Evolutionary conservation across 805 yeast genomes (phyloP), one percentile per base, ranked within the genome.

Genomic region (Blastobotrys attinorum): DNA sequence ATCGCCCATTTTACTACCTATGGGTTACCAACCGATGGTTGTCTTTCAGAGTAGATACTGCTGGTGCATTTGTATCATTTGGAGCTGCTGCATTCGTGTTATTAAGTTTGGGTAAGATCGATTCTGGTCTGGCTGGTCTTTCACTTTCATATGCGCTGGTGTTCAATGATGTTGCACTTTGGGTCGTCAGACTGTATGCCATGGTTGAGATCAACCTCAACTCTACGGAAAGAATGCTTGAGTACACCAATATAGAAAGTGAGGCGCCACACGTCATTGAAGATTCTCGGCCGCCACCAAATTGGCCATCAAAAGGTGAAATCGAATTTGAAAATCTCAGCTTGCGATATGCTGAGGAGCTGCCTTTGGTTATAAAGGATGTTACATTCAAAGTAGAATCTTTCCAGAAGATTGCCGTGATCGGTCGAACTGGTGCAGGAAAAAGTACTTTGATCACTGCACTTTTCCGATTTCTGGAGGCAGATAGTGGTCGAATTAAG

Each of bases 351-450:
- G 89, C 96, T 8, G 86, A 92, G n/a, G 78, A 78, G 31, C 68
- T 89, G 52, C 97, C 97, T n/a, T 70, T 77, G 53, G 98, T 92
- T 31, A 88, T 92, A 57, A 86, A 88, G 59, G 76, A 82, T 53
- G 95, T 88, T 23, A 66, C 92, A 0, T 90, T 92, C 65, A 73
- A 77, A 37, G 94, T 90, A 29, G 77, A 77, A 39, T 79, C 95
- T 22, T 78, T 75, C 49, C 72, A 77, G 54, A 92, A 92, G 62
- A 77, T 90, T 53, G 98, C 97, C 58, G 83, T 90, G 59, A 97
- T 92, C 46, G 98, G 98, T 22, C 80, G 98, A 64, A 90, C 98
- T 0, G 98, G 98, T 62, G 98, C 98, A 16, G 98, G 98, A 55
- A 90, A 90, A 63, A 88, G 97, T 0, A 90, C 98, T 0, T 89